phyloP scores from a whole-genome alignment of 805 yeast genomes.

The Yarrowia deformans region DNA sequence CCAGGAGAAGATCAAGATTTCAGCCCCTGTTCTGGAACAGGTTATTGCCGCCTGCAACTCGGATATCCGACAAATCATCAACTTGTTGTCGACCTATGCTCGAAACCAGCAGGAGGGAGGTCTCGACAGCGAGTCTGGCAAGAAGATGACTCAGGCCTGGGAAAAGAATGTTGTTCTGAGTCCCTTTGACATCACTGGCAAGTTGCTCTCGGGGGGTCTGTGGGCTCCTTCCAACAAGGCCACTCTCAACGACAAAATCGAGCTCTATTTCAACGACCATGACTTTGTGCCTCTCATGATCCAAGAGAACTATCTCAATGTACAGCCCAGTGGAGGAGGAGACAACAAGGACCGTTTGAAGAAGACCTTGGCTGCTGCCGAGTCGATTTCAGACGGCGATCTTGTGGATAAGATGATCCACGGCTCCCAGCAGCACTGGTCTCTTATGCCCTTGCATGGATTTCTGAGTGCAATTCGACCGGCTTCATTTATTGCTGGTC shows the following conservation, averaged over 20 bases:
- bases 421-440: slow-evolving; percentile 93
- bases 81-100: slow-evolving; percentile 83
- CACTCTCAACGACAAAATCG: slow-evolving; percentile 80
- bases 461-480: slow-evolving; percentile 86
- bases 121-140: slow-evolving; percentile 70
- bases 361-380: slow-evolving; percentile 66
- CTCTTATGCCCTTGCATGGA: slow-evolving; percentile 89
- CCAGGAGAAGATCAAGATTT: slow-evolving; percentile 80
- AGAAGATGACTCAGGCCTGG: slow-evolving; percentile 72
- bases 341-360: slow-evolving; percentile 22
- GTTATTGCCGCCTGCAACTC: slow-evolving; percentile 84
- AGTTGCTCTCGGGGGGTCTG: slow-evolving; percentile 65
- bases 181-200: slow-evolving; percentile 87
- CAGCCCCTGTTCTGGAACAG: slow-evolving; percentile 80
- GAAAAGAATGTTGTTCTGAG: slow-evolving; percentile 88
- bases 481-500: slow-evolving; percentile 65
- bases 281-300: slow-evolving; percentile 95
- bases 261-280: slow-evolving; percentile 90
- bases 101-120: slow-evolving; percentile 62
- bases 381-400: slow-evolving; percentile 85
- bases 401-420: slow-evolving; percentile 81
- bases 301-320: slow-evolving; percentile 85
- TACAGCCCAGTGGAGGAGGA: slow-evolving; percentile 59
- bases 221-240: slow-evolving; percentile 62
- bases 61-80: slow-evolving; percentile 94